Base-by-base conservation (phyloP, 306 rosid species). In the Carpinus viminea region DNA sequence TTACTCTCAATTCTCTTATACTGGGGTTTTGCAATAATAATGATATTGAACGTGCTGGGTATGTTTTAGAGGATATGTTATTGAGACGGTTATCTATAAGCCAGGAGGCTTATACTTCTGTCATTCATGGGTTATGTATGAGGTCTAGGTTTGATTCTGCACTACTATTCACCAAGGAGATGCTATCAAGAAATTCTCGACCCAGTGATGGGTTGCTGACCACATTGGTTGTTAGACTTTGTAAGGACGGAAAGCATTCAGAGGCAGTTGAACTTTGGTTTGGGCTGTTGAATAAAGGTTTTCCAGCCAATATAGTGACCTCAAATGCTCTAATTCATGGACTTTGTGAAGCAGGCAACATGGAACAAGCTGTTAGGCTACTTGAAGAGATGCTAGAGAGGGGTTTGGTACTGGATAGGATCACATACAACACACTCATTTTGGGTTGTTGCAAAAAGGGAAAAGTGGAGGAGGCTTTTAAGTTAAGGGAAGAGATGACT, bases 241-340 rank as follows among this genome's bases (percentile, higher is more conserved):
- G 94, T 78, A 87, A 79, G 81, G 78, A 80, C 73, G 83, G 78
- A 65, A 90, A 85, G 36, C 89, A 90, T 79, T 76, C 72, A 8
- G 87, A 90, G 55, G 97, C 97, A 36, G 71, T 73, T 74, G 82
- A 84, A 60, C 93, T 92, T 85, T 92, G 97, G 97, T 87, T 88
- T 85, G 78, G 70, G 71, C 82, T 90, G 65, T 91, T 79, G 38
- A 85, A 74, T 59, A 87, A 81, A 76, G 90, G 91, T 76, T 78
- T 83, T 75, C 71, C 90, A 46, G 84, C 89, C 36, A 92, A 90
- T 86, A 85, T 83, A 0, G 73, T 56, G 4, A 82, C 97, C 83
- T 92, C 93, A 53, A 92, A 92, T 50, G 90, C 93, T 65, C 89
- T 92, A 78, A 87, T 90, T 56, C 83, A 87, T 81, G 93, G 94